These are phyloP conservation scores for Echinochloa phyllopogon DNA, from an alignment of 176 grass and related monocot genomes.

Conservation along the genomic window DNA sequence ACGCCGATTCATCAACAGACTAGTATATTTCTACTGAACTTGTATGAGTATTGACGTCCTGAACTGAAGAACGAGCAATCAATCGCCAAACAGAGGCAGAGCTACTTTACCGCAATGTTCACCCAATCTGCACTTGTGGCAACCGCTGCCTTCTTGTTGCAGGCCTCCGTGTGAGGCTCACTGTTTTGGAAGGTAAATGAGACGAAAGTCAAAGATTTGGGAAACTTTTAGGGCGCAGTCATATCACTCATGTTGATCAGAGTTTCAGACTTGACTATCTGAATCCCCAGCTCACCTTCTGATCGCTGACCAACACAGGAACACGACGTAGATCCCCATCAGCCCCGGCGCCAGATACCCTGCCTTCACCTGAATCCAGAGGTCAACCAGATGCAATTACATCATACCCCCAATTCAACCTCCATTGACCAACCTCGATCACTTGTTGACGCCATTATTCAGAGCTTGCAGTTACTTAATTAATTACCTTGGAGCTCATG, in stretches of 20 bases:
- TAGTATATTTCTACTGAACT: conserved; percentile 5
- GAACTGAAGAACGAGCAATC: neutral
- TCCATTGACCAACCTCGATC: too few species aligned
- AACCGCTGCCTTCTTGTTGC: conserved; percentile 72
- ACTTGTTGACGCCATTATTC: neutral
- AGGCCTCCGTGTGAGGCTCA: conserved; percentile 85
- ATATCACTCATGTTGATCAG: neutral
- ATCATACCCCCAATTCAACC: neutral
- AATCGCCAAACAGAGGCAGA: neutral
- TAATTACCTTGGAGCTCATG: conserved; percentile 62
- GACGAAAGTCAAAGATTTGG: neutral
- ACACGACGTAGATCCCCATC: conserved; percentile 93
- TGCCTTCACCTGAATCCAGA: conserved; percentile 62
- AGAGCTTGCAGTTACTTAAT: neutral
- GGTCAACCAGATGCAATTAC: neutral
- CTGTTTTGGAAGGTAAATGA: conserved; percentile 33
- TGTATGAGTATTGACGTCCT: neutral
- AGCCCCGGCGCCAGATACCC: conserved; percentile 83
- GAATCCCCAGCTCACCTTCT: conserved; percentile 59
- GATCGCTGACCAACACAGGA: conserved; percentile 91
- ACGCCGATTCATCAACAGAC: neutral
- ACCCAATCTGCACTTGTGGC: conserved; percentile 86
- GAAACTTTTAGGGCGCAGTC: too few species aligned
- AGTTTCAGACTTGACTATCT: neutral
- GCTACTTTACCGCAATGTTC: conserved; percentile 67